These are phyloP conservation scores for Monosporascus sp. DNA, from an alignment of 2,329 filamentous ascomycete genomes.

Conservation along the genomic window DNA sequence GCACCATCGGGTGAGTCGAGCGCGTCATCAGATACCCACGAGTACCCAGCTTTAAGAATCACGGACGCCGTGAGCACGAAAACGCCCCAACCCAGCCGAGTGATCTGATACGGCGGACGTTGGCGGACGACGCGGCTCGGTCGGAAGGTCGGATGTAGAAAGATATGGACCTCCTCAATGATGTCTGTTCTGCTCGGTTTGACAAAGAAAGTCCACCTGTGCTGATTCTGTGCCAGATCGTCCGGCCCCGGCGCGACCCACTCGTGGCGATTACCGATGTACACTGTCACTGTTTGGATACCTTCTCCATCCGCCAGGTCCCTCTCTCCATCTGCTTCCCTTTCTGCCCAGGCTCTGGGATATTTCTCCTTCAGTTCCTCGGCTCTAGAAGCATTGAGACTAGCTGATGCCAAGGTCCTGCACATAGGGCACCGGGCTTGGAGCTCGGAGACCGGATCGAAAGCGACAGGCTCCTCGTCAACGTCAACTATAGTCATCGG, in stretches of 20 bases:
- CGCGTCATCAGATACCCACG: slow-evolving; percentile 35
- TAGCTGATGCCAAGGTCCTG: slow-evolving; percentile 31
- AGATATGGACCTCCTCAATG: slow-evolving; percentile 36
- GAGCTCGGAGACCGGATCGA: slow-evolving; percentile 18
- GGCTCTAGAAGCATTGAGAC: slow-evolving; percentile 20
- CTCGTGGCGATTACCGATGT: slow-evolving; percentile 38
- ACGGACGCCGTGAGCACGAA: slow-evolving; percentile 35
- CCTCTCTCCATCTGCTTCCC: slow-evolving; percentile 22
- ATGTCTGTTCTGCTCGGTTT: slow-evolving; percentile 36
- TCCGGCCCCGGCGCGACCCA: slow-evolving; percentile 16
- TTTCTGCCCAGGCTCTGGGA: slow-evolving; percentile 27
- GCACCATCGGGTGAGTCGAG: slow-evolving; percentile 24
- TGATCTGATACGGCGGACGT: slow-evolving; percentile 33
- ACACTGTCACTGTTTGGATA: slow-evolving; percentile 35
- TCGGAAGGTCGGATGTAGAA: slow-evolving; percentile 37
- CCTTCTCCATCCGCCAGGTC: slow-evolving; percentile 14
- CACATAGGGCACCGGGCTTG: slow-evolving; percentile 42
- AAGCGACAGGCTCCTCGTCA: slow-evolving; percentile 26
- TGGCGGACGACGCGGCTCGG: slow-evolving; percentile 28
- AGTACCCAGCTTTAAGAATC: slow-evolving; percentile 36
- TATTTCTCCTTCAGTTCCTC: slow-evolving; percentile 28
- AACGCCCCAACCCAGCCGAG: slow-evolving; percentile 35
- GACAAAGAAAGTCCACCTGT: slow-evolving; percentile 43
- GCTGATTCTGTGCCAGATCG: slow-evolving; percentile 25
- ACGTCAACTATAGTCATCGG: slow-evolving; percentile 34